Percentiles rank a stretch among this genome's conserved stretches.
Evolutionary conservation across 495 filamentous ascomycete genomes (phyloP).

Genomic region (Xylaria longipes): DNA sequence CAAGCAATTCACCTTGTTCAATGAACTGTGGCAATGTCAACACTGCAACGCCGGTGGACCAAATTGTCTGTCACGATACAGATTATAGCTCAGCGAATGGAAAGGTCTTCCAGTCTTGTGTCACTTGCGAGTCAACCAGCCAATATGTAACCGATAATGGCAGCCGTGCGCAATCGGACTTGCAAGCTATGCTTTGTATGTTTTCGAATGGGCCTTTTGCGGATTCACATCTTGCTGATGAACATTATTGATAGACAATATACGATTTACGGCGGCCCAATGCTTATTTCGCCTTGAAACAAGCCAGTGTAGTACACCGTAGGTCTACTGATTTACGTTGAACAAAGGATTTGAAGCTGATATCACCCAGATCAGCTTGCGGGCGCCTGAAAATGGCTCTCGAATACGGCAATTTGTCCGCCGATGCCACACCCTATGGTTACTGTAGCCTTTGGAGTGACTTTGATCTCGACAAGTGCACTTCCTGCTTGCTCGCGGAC

Average conservation of each 20-base stretch:
- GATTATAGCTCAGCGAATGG: slow-evolving; percentile 39
- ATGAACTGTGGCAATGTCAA: slow-evolving; percentile 53
- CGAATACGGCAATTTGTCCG: slow-evolving; percentile 45
- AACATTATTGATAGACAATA: slow-evolving; percentile 47
- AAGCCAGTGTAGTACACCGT: slow-evolving; percentile 52
- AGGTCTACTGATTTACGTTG: slow-evolving; percentile 20
- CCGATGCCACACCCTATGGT: slow-evolving; percentile 40
- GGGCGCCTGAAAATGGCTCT: slow-evolving; percentile 44
- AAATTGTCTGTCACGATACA: slow-evolving; percentile 47
- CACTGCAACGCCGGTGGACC: slow-evolving; percentile 42
- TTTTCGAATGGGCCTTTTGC: not conserved
- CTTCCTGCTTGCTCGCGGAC: slow-evolving; percentile 39
- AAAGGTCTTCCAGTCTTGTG: slow-evolving; percentile 49
- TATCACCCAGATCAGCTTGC: slow-evolving; percentile 47
- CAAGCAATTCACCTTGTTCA: slow-evolving; percentile 43
- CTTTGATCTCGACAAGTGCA: slow-evolving; percentile 42
- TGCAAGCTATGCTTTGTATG: slow-evolving; percentile 51
- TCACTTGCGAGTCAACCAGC: slow-evolving; percentile 51
- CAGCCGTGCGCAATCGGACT: slow-evolving; percentile 40
- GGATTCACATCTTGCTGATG: not conserved
- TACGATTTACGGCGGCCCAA: slow-evolving; percentile 47
- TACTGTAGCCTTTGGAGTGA: slow-evolving; percentile 51
- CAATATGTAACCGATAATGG: slow-evolving; percentile 34
- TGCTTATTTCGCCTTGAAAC: slow-evolving; percentile 45
- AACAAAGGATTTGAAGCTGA: not conserved